Evolutionary conservation across 768 basidiomycete genomes (phyloP).

Genomic region (Galerina marginata): DNA sequence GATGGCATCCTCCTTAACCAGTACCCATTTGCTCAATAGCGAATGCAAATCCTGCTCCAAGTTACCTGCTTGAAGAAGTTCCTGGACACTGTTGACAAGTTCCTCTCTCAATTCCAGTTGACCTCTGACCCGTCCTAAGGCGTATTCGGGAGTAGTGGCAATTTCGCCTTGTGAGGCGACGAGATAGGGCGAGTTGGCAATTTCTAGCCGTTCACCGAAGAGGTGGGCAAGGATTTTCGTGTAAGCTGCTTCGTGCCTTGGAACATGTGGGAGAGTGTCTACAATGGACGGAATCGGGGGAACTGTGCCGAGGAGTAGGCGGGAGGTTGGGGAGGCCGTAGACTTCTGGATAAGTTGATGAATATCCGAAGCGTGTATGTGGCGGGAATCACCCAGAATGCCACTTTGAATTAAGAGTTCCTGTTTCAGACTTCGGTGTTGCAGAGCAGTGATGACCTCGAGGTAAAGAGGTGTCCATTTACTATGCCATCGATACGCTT

Average conservation of each 20-base stretch:
- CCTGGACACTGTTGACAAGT: constrained; percentile 67
- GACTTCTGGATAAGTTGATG: constrained; percentile 55
- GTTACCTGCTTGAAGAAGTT: constrained; percentile 59
- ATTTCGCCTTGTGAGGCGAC: constrained; percentile 71
- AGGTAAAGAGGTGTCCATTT: constrained; percentile 91
- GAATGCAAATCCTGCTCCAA: constrained; percentile 65
- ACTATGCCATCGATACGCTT: constrained; percentile 73
- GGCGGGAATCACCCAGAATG: constrained; percentile 55
- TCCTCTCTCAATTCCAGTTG: constrained; percentile 77
- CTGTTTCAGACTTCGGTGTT: constrained; percentile 54
- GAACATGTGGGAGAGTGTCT: constrained; percentile 63
- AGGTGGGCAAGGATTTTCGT: constrained; percentile 85
- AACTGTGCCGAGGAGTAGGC: constrained; percentile 54
- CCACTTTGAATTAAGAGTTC: constrained; percentile 66
- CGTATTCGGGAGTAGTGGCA: constrained; percentile 94
- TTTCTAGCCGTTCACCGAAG: constrained; percentile 78
- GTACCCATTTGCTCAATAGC: constrained; percentile 80
- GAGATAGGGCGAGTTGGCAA: constrained; percentile 83
- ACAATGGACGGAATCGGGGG: constrained; percentile 30
- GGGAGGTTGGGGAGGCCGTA: constrained; percentile 39
- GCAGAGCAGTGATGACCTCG: constrained; percentile 76
- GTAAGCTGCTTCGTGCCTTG: constrained; percentile 90
- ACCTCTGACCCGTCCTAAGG: constrained; percentile 88
- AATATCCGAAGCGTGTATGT: constrained; percentile 50
- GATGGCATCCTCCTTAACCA: constrained; percentile 70